These are phyloP conservation scores for Anthracocystis panici-leucophaei DNA, from an alignment of 1,284 basidiomycete species.

Conservation along the genomic window DNA sequence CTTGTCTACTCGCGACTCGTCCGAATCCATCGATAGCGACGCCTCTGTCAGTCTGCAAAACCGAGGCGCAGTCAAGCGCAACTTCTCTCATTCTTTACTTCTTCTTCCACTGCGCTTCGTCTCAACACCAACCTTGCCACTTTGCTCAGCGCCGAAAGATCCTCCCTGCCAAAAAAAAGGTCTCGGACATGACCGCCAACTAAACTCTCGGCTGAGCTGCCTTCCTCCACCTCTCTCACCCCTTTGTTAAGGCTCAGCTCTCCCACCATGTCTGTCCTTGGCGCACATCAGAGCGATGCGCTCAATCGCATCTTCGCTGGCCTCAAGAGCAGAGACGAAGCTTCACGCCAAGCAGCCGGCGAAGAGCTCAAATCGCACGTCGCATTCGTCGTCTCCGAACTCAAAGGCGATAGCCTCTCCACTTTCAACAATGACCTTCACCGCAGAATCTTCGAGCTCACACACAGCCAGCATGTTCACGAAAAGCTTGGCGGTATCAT, in stretches of 20 bases:
- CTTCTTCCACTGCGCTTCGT: neutral
- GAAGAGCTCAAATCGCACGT: slow-evolving; percentile 63
- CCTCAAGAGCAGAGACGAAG: slow-evolving; percentile 63
- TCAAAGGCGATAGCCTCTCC: slow-evolving; percentile 63
- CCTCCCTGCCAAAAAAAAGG: slow-evolving; percentile 7
- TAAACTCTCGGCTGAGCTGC: slow-evolving; percentile 26
- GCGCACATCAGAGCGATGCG: slow-evolving; percentile 56
- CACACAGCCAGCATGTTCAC: slow-evolving; percentile 80
- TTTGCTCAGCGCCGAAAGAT: neutral
- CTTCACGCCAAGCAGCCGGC: slow-evolving; percentile 52
- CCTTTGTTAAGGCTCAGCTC: neutral
- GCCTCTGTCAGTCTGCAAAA: neutral
- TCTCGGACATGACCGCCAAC: slow-evolving; percentile 20
- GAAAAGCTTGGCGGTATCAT: slow-evolving; percentile 85
- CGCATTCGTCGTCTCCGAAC: slow-evolving; percentile 58
- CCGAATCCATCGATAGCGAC: neutral
- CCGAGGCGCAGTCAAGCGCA: slow-evolving; percentile 1
- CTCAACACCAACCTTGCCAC: neutral
- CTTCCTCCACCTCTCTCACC: neutral
- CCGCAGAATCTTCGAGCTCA: slow-evolving; percentile 81
- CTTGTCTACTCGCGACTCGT: neutral
- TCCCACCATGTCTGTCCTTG: slow-evolving; percentile 40
- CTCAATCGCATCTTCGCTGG: slow-evolving; percentile 62
- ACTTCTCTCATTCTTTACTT: neutral
- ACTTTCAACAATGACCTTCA: slow-evolving; percentile 74